Conservation (phyloP, 805 yeast genomes). For the Saccharomycopsis javanensis region DNA sequence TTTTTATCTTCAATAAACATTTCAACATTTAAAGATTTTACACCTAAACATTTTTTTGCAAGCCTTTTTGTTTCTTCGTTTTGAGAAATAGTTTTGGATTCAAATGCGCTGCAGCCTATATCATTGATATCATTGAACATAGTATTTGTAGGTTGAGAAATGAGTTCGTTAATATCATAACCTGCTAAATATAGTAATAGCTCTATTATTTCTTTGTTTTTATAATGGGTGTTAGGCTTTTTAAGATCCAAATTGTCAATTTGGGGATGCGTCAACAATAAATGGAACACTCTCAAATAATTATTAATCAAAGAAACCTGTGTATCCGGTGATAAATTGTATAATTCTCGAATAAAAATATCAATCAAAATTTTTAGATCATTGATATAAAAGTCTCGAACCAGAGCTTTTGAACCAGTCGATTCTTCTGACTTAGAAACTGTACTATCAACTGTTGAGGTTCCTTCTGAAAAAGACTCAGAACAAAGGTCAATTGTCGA, state of each 20-base stretch:
- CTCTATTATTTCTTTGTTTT: conserved; percentile 16
- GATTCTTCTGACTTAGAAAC: background rate
- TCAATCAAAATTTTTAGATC: conserved; percentile 49
- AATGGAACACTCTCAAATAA: conserved; percentile 42
- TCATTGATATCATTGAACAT: conserved; percentile 3
- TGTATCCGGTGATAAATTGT: conserved; percentile 34
- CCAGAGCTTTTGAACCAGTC: background rate
- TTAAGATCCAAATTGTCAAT: conserved; percentile 23
- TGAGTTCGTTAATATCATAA: conserved; percentile 3
- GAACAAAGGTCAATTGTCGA: background rate
- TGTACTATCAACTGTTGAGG: background rate
- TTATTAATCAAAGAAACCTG: conserved; percentile 34
- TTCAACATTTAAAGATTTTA: conserved; percentile 15
- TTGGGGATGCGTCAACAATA: conserved; percentile 39
- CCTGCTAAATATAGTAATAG: conserved; percentile 17
- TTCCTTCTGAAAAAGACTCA: background rate
- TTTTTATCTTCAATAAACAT: conserved; percentile 10
- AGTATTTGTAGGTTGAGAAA: conserved; percentile 2
- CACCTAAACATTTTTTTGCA: conserved; percentile 16
- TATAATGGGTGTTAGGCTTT: conserved; percentile 5
- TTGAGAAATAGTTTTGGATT: background rate
- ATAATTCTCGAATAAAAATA: conserved; percentile 46
- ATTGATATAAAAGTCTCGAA: conserved; percentile 35
- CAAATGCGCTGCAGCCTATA: background rate
- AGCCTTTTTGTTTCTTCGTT: conserved; percentile 9